Evolutionary conservation across 164 flowering plant genomes (phyloP).

Genomic region (Warburgia ugandensis): DNA sequence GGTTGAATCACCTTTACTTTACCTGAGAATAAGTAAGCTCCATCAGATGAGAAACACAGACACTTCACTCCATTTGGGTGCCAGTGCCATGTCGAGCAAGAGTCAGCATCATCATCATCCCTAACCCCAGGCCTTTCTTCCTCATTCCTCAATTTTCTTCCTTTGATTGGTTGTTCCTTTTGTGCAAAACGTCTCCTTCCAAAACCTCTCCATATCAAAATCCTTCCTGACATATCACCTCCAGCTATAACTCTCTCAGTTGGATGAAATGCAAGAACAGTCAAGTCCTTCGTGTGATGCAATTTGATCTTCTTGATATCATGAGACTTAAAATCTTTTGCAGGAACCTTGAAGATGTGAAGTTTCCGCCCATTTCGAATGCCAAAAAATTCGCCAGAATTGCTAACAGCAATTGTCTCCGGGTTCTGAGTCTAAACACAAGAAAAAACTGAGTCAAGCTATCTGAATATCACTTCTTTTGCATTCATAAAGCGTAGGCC

Average conservation of each 20-base stretch:
- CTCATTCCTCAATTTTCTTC: constrained; percentile 17
- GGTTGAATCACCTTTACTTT: constrained; percentile 1
- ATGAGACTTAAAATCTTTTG: constrained; percentile 27
- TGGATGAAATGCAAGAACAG: constrained; percentile 81
- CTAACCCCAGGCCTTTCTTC: constrained; percentile 83
- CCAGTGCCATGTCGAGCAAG: constrained; percentile 98
- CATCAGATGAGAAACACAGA: constrained; percentile 80
- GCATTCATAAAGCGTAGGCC: background rate
- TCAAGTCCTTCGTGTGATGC: constrained; percentile 73
- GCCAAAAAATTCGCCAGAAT: constrained; percentile 66
- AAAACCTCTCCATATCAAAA: constrained; percentile 85
- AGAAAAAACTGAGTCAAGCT: background rate
- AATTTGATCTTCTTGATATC: constrained; percentile 48
- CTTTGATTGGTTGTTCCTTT: constrained; percentile 13
- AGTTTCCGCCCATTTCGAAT: constrained; percentile 45
- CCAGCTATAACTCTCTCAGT: constrained; percentile 74
- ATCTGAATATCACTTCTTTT: background rate
- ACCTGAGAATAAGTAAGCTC: constrained; percentile 93
- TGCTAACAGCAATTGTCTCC: constrained; percentile 38
- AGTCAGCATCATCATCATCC: constrained; percentile 84
- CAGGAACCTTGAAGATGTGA: constrained; percentile 63
- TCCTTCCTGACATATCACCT: constrained; percentile 89
- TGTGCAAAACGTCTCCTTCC: constrained; percentile 39
- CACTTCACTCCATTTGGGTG: constrained; percentile 70
- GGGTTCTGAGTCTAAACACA: constrained; percentile 49